These are phyloP conservation scores for Lepidium sativum DNA, from an alignment of 345 rosid species.

Conservation along the genomic window DNA sequence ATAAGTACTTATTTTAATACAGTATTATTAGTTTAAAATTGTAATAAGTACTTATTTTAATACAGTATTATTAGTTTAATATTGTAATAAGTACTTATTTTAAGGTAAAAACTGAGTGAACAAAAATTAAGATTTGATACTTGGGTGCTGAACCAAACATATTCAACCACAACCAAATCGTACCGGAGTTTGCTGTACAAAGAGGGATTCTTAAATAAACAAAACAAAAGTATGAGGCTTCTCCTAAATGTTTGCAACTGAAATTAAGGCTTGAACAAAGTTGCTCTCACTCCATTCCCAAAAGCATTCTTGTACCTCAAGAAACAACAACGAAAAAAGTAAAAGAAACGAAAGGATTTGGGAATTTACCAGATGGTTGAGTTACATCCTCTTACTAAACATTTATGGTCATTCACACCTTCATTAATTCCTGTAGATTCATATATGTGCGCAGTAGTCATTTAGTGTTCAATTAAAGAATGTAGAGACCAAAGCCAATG, in stretches of 20 bases:
- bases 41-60: not conserved
- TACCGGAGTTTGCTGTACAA: slow-evolving; percentile 11
- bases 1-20: not conserved
- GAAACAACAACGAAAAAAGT: not conserved
- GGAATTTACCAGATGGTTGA: slow-evolving; percentile 2
- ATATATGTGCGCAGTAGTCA: not conserved
- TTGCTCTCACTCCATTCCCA: not conserved
- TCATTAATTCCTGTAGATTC: slow-evolving; percentile 24
- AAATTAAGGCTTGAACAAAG: not conserved
- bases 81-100: not conserved
- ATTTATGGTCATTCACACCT: slow-evolving; percentile 1
- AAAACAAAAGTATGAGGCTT: not conserved
- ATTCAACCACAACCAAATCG: not conserved
- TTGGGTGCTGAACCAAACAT: not conserved
- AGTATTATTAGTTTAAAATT: too few relatives aligned
- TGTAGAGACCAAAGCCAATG: not conserved
- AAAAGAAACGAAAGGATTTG: not conserved
- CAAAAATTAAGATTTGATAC: not conserved
- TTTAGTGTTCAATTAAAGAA: not conserved
- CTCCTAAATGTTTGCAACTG: not conserved
- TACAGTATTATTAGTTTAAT: not conserved
- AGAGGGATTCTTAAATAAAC: not conserved
- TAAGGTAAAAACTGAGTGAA: not conserved
- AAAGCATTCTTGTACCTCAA: slow-evolving; percentile 1
- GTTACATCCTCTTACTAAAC: not conserved